phyloP scores from a whole-genome alignment of 352 stramenopile genomes.

The Salisapilia sapeloensis region DNA sequence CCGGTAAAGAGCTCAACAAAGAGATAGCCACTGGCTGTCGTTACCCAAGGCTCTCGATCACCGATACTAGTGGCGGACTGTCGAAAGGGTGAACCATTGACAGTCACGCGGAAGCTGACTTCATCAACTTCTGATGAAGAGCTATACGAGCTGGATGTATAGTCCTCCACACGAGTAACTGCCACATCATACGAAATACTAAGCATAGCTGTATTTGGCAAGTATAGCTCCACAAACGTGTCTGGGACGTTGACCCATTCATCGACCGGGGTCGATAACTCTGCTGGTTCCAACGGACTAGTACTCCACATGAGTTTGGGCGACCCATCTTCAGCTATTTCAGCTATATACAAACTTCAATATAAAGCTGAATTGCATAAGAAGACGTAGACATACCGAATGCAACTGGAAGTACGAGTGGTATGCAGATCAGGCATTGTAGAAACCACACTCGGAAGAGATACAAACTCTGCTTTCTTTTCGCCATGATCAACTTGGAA shows the following conservation, averaged over 20 bases:
- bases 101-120: conserved; percentile 34
- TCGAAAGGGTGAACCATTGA: conserved; percentile 37
- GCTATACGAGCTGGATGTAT: too few species aligned
- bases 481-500: too few species aligned
- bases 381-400: too few species aligned
- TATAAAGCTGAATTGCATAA: too few species aligned
- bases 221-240: conserved; percentile 23
- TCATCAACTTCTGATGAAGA: conserved; percentile 14
- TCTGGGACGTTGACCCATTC: conserved; percentile 39
- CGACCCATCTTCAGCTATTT: too few species aligned
- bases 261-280: conserved; percentile 10
- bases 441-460: too few species aligned
- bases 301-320: conserved; percentile 50
- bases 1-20: conserved; percentile 30
- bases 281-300: conserved; percentile 25
- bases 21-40: conserved; percentile 35
- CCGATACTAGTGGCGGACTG: conserved; percentile 47
- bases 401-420: too few species aligned
- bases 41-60: conserved; percentile 31
- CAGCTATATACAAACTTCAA: too few species aligned
- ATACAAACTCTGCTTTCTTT: too few species aligned
- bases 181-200: conserved; percentile 55
- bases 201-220: conserved; percentile 36
- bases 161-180: conserved; percentile 25
- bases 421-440: too few species aligned